Conservation (phyloP, 176 grass and related monocot genomes). For the Hordeum marinum region DNA sequence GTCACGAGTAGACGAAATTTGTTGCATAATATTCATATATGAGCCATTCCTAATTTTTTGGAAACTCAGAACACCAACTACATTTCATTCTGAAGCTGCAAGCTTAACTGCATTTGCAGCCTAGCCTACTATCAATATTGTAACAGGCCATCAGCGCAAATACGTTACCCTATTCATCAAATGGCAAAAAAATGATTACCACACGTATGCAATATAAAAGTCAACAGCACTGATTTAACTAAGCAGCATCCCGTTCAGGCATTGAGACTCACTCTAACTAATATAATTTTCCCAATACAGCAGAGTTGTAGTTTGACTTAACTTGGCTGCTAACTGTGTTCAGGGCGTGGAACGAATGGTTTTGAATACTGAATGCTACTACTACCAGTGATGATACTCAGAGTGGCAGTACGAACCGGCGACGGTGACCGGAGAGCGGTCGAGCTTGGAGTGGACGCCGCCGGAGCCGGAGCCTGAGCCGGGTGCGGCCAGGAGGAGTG, state of each 20-base stretch:
- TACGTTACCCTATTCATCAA: background rate
- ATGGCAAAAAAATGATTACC: background rate
- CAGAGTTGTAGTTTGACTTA: background rate
- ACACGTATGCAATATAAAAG: background rate
- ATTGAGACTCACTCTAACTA: background rate
- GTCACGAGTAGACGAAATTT: background rate
- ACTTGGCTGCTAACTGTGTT: background rate
- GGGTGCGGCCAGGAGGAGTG: constrained; percentile 23
- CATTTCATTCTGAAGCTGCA: background rate
- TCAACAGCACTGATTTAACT: background rate
- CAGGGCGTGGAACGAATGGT: background rate
- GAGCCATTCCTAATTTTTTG: background rate
- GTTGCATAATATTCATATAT: background rate
- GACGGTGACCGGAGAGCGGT: constrained; percentile 86
- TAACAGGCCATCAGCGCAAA: background rate
- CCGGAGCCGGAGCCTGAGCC: background rate
- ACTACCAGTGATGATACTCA: background rate
- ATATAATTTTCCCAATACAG: background rate
- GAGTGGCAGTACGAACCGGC: constrained; percentile 42
- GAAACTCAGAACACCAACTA: background rate
- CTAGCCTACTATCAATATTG: background rate
- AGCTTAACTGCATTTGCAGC: background rate
- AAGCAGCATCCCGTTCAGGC: background rate
- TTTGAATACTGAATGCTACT: background rate
- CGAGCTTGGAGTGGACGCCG: constrained; percentile 64